phyloP scores from a whole-genome alignment of 2,329 filamentous ascomycete species.

The Venturia effusa region DNA sequence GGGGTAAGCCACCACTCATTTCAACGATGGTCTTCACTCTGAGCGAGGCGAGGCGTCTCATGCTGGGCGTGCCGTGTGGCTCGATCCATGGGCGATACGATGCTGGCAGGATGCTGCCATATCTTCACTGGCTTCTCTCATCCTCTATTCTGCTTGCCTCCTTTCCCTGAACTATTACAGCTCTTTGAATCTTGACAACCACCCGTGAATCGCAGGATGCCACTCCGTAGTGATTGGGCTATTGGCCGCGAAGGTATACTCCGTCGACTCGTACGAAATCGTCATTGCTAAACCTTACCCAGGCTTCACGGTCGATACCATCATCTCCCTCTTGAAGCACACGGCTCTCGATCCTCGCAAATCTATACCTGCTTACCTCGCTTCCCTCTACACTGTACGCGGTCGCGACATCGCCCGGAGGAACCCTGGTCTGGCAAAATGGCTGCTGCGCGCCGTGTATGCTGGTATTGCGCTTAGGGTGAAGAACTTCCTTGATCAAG shows the following conservation, averaged over 20 bases:
- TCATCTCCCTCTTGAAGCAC: conserved; percentile 45
- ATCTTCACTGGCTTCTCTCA: not conserved
- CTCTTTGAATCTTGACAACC: not conserved
- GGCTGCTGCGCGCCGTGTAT: conserved; percentile 43
- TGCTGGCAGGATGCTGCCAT: not conserved
- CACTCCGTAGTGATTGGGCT: conserved; percentile 26
- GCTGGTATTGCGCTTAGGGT: conserved; percentile 40
- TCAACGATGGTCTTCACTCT: not conserved
- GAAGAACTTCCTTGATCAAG: conserved; percentile 41
- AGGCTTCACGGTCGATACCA: conserved; percentile 48
- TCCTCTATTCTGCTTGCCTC: not conserved
- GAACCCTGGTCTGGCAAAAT: conserved; percentile 36
- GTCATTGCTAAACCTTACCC: not conserved
- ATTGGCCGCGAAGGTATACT: conserved; percentile 27
- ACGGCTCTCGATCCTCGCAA: conserved; percentile 56
- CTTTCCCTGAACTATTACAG: not conserved
- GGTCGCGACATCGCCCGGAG: conserved; percentile 43
- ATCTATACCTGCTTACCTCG: conserved; percentile 51
- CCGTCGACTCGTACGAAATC: not conserved
- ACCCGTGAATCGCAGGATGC: conserved; percentile 17
- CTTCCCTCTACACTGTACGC: conserved; percentile 52
- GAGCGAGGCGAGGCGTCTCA: not conserved
- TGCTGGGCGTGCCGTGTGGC: not conserved
- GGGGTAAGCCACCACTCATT: not conserved
- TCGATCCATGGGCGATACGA: not conserved